phyloP scores from a whole-genome alignment of 495 filamentous ascomycete species.

The Annulohypoxylon nitens region DNA sequence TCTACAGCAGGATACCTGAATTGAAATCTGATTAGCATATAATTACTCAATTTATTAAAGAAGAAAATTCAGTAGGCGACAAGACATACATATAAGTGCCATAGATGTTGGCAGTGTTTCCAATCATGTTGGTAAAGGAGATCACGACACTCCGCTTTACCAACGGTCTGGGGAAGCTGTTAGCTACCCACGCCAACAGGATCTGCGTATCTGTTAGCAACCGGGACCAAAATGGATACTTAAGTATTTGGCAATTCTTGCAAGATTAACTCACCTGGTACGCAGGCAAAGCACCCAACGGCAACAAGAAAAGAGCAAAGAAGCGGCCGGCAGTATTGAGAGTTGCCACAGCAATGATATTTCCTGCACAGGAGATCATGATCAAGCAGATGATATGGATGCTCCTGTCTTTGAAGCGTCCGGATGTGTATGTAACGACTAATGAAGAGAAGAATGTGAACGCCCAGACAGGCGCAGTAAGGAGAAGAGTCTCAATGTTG shows the following conservation, averaged over 20 bases:
- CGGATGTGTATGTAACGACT: constrained; percentile 55
- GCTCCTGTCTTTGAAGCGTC: constrained; percentile 58
- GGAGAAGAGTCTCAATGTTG: constrained; percentile 63
- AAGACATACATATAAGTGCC: constrained; percentile 66
- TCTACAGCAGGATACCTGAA: constrained; percentile 56
- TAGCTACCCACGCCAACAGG: constrained; percentile 66
- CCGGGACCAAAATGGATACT: background rate
- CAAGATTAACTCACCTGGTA: constrained; percentile 47
- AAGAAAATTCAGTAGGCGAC: background rate
- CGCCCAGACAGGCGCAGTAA: constrained; percentile 66
- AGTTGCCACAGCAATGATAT: constrained; percentile 62
- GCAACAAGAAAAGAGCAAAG: constrained; percentile 65
- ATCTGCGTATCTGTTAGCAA: constrained; percentile 56
- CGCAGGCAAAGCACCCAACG: constrained; percentile 62
- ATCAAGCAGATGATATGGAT: constrained; percentile 60
- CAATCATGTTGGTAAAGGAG: constrained; percentile 68
- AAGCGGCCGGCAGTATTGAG: constrained; percentile 63
- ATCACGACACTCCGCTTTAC: constrained; percentile 67
- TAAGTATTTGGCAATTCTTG: background rate
- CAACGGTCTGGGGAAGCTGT: constrained; percentile 65
- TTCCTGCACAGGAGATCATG: constrained; percentile 63
- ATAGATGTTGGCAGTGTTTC: constrained; percentile 67
- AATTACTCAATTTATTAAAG: background rate
- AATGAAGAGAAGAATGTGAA: constrained; percentile 53
- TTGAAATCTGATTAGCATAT: constrained; percentile 15